Evolutionary conservation across 305 asterid genomes (phyloP).

Genomic region (Caryopteris hybrid): DNA sequence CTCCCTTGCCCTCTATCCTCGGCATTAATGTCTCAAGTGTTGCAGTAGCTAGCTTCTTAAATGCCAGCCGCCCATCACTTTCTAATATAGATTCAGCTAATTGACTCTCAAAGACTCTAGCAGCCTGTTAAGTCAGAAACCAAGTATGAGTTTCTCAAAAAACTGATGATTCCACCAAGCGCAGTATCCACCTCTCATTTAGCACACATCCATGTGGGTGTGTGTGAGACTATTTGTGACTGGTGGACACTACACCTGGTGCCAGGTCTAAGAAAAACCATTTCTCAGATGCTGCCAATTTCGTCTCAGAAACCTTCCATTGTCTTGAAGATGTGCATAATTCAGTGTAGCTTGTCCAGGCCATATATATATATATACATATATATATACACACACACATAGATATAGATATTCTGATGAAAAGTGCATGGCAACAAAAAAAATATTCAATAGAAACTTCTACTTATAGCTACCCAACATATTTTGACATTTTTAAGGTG

Average conservation of each 20-base stretch:
- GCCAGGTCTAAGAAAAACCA: not conserved
- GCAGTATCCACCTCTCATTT: not conserved
- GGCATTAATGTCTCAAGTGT: constrained; percentile 97
- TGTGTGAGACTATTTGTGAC: not conserved
- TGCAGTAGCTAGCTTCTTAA: constrained; percentile 98
- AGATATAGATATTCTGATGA: not conserved
- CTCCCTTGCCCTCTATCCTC: constrained; percentile 97
- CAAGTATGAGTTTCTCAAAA: not conserved
- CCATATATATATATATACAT: no score
- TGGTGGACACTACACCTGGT: not conserved
- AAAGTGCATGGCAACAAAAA: not conserved
- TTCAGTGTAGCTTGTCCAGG: not conserved
- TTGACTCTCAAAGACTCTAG: constrained; percentile 96
- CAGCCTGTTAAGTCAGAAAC: constrained; percentile 61
- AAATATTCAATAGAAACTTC: not conserved
- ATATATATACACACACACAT: no score
- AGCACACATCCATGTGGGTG: not conserved
- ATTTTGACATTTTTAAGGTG: no score
- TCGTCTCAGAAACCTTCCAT: not conserved
- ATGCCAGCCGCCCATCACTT: constrained; percentile 98
- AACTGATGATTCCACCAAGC: no score
- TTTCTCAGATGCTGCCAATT: not conserved
- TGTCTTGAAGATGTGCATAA: not conserved
- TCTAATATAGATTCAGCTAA: constrained; percentile 96
- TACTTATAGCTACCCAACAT: not conserved